A percentile compares a stretch with the other conserved stretches of the same genome.
Conservation (phyloP, 768 basidiomycete genomes). For the Tulasnella sp. region DNA sequence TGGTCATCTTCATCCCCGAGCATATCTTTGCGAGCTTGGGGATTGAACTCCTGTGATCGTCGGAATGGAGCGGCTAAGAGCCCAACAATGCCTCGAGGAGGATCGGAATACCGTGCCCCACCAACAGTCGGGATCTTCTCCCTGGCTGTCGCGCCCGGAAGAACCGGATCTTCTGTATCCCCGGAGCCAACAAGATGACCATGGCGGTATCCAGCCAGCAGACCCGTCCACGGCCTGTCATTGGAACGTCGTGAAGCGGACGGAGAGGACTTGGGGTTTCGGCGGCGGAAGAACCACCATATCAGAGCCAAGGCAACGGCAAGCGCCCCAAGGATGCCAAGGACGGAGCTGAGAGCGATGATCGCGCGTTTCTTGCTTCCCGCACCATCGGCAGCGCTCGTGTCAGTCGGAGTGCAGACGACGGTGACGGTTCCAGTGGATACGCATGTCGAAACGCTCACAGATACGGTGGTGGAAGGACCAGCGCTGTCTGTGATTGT, state of each 20-base stretch:
- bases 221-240: neutral
- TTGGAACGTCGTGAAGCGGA: neutral
- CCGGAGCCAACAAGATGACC: neutral
- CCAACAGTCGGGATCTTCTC: slow-evolving; percentile 6
- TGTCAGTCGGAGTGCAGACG: neutral
- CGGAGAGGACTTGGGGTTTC: neutral
- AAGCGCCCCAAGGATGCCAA: slow-evolving; percentile 53
- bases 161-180: slow-evolving; percentile 13
- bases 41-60: neutral
- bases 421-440: neutral
- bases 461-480: neutral
- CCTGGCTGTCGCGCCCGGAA: neutral
- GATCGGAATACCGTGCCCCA: neutral
- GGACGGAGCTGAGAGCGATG: slow-evolving; percentile 53
- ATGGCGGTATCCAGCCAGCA: neutral
- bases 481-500: neutral
- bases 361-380: slow-evolving; percentile 32
- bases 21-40: slow-evolving; percentile 26
- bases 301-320: slow-evolving; percentile 36
- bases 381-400: neutral
- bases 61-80: neutral
- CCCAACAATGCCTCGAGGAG: neutral
- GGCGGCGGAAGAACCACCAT: slow-evolving; percentile 33
- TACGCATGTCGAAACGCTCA: neutral
- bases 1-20: slow-evolving; percentile 30